Evolutionary conservation across 306 rosid species (phyloP).

Genomic region (Comarum palustre): DNA sequence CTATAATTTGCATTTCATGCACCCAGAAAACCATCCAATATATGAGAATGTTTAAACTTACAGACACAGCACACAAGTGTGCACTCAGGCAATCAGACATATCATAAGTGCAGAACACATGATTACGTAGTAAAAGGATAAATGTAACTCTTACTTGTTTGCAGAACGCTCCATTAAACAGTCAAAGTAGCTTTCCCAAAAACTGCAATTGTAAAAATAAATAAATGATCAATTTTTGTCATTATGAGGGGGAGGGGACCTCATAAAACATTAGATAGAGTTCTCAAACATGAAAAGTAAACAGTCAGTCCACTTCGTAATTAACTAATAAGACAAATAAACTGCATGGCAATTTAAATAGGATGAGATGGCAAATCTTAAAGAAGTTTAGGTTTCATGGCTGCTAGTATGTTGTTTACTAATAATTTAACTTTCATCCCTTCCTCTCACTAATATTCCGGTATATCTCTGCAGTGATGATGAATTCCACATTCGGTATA

Average conservation of each 20-base stretch:
- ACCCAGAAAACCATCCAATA: constrained; percentile 1
- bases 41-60: not conserved
- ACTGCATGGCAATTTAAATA: not conserved
- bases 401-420: not conserved
- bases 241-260: not conserved
- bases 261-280: not conserved
- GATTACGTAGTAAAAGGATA: not conserved
- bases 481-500: not conserved
- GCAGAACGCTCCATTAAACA: constrained; percentile 82
- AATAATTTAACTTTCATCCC: not conserved
- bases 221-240: not conserved
- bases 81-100: not conserved
- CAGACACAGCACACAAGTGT: not conserved
- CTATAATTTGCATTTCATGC: not conserved
- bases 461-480: not conserved
- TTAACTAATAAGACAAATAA: constrained; percentile 14
- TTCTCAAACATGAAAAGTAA: not conserved
- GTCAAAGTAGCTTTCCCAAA: constrained; percentile 99
- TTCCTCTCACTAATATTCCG: not conserved
- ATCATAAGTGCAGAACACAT: not conserved
- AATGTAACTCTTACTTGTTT: constrained; percentile 55
- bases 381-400: not conserved
- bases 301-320: not conserved
- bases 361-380: not conserved
- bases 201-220: constrained; percentile 40